These are phyloP conservation scores for Mangifera indica DNA, from an alignment of 345 rosid species.

Conservation along the genomic window DNA sequence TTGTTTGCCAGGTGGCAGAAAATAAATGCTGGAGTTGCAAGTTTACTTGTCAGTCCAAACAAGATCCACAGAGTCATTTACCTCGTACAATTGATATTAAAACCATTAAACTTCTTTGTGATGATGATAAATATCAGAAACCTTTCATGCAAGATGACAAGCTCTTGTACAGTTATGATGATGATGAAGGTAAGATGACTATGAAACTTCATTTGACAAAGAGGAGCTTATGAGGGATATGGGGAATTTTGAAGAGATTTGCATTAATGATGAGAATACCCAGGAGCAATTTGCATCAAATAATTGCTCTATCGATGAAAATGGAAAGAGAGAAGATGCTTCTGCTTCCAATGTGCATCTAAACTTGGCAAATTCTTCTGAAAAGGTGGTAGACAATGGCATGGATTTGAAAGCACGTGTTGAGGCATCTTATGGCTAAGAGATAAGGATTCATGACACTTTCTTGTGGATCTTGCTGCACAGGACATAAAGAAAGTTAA, in stretches of 20 bases:
- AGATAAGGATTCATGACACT: conserved; percentile 30
- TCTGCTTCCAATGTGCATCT: conserved; percentile 34
- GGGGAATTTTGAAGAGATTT: conserved; percentile 41
- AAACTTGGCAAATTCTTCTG: conserved; percentile 26
- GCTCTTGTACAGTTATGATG: conserved; percentile 71
- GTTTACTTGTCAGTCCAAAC: conserved; percentile 34
- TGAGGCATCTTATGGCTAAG: conserved; percentile 17
- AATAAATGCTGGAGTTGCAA: conserved; percentile 77
- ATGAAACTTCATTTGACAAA: conserved; percentile 34
- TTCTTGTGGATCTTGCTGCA: conserved; percentile 35
- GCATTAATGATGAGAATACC: conserved; percentile 35
- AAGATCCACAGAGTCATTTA: conserved; percentile 47
- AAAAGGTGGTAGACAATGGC: conserved; percentile 30
- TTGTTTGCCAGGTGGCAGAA: conserved; percentile 59
- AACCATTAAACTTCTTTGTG: conserved; percentile 42
- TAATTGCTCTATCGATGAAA: conserved; percentile 21
- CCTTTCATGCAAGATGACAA: conserved; percentile 81
- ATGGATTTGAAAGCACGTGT: conserved; percentile 21
- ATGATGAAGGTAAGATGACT: conserved; percentile 62
- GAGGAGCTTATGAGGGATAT: conserved; percentile 51
- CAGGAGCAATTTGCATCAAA: conserved; percentile 25
- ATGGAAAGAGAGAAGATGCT: conserved; percentile 33
- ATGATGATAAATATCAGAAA: conserved; percentile 61
- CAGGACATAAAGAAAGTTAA: conserved; percentile 60
- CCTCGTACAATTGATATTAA: conserved; percentile 37